Conservation (phyloP, 495 filamentous ascomycete genomes). For the Penicillium herquei region DNA sequence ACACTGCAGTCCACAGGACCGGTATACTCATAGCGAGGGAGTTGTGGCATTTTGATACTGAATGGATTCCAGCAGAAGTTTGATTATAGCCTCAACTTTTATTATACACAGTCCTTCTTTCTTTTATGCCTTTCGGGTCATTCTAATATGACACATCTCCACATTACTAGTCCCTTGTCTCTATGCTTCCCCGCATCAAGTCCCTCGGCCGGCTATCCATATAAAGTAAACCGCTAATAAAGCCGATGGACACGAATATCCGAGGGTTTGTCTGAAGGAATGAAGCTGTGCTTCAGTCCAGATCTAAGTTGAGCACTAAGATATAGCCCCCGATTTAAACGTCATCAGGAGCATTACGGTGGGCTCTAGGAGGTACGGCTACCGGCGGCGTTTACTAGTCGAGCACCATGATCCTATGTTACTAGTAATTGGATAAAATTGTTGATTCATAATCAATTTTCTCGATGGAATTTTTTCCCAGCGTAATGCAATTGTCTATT, state of each 20-base stretch:
- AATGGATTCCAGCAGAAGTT: neutral
- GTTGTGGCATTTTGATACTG: constrained; percentile 14
- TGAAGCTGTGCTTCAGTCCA: too few relatives aligned
- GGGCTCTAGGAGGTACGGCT: too few relatives aligned
- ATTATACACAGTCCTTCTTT: neutral
- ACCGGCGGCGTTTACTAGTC: too few relatives aligned
- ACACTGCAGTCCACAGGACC: constrained; percentile 24
- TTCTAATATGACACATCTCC: neutral
- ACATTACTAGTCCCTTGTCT: constrained; percentile 1
- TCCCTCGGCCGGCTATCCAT: constrained; percentile 1
- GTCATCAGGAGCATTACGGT: too few relatives aligned
- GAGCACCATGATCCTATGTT: too few relatives aligned
- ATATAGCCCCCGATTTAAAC: too few relatives aligned
- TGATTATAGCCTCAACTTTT: neutral
- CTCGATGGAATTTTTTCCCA: constrained; percentile 1
- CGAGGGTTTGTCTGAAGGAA: neutral
- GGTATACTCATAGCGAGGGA: constrained; percentile 21
- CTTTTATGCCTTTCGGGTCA: neutral
- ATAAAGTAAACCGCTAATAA: constrained; percentile 5
- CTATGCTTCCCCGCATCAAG: constrained; percentile 5
- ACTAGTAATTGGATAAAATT: neutral
- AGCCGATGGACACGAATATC: neutral
- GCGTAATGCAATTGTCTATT: constrained; percentile 26
- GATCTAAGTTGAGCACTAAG: too few relatives aligned
- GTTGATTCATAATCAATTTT: neutral